Percentiles rank a stretch among this genome's conserved stretches.
These are phyloP conservation scores for Lodderomyces margitis DNA, from an alignment of 1,139 yeast genomes.

Conservation along the genomic window DNA sequence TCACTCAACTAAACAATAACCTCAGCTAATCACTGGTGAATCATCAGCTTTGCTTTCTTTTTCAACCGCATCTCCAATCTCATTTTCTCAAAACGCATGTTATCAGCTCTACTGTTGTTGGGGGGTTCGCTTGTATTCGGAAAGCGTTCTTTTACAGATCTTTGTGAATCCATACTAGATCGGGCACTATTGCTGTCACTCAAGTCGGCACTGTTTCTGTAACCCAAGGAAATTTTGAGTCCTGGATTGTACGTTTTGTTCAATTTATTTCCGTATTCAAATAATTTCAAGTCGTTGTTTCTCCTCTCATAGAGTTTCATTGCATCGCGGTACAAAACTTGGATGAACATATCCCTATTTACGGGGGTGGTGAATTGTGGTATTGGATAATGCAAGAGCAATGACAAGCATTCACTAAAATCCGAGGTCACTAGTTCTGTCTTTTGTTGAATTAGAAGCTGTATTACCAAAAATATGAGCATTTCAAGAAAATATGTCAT, in stretches of 20 bases:
- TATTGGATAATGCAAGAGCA: conserved; percentile 59
- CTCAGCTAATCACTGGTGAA: conserved; percentile 15
- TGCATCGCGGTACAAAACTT: conserved; percentile 30
- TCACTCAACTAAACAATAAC: background rate
- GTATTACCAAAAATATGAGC: conserved; percentile 41
- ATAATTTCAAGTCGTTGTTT: conserved; percentile 38
- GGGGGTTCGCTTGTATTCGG: conserved; percentile 5
- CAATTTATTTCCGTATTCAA: conserved; percentile 38
- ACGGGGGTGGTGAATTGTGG: conserved; percentile 14
- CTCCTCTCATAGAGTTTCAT: conserved; percentile 26
- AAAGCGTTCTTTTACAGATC: conserved; percentile 3
- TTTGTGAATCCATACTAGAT: conserved; percentile 9
- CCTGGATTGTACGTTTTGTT: conserved; percentile 38
- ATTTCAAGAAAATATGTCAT: conserved; percentile 31
- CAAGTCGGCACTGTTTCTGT: conserved; percentile 20
- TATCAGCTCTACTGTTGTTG: conserved; percentile 22
- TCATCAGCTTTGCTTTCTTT: conserved; percentile 41
- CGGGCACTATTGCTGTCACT: conserved; percentile 14
- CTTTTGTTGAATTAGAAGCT: conserved; percentile 51
- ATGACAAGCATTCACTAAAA: conserved; percentile 58
- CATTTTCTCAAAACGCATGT: conserved; percentile 42
- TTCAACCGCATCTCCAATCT: conserved; percentile 45
- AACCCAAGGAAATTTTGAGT: conserved; percentile 34
- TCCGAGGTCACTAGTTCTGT: conserved; percentile 51
- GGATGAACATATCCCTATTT: conserved; percentile 21